phyloP scores from a whole-genome alignment of 768 basidiomycete genomes.

The Paxillus involutus region DNA sequence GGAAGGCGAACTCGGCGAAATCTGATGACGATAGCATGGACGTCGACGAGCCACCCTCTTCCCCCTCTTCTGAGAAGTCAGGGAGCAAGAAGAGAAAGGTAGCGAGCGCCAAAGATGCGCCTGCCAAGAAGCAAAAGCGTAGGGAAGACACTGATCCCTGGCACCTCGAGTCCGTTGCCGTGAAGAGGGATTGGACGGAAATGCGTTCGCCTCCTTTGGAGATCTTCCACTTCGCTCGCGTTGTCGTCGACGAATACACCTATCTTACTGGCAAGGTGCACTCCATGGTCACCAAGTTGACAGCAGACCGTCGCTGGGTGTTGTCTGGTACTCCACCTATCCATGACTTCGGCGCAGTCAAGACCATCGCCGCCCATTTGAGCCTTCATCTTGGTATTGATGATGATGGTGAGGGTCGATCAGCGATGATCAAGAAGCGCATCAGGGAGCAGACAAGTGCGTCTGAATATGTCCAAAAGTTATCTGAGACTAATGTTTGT shows the following conservation, averaged over 20 bases:
- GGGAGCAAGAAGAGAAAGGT: constrained; percentile 47
- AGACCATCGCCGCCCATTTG: constrained; percentile 88
- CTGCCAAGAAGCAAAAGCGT: constrained; percentile 59
- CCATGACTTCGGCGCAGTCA: constrained; percentile 85
- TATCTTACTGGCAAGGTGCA: constrained; percentile 83
- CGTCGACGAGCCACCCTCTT: constrained; percentile 46
- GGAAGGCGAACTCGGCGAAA: constrained; percentile 28
- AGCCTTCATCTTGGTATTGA: constrained; percentile 90
- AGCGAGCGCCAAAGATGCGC: constrained; percentile 29
- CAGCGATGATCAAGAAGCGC: constrained; percentile 75
- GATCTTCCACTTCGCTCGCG: constrained; percentile 88
- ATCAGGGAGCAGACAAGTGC: constrained; percentile 81
- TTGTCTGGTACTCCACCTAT: constrained; percentile 96
- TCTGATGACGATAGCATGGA: constrained; percentile 54
- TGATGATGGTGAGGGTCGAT: constrained; percentile 81
- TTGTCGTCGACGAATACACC: constrained; percentile 93
- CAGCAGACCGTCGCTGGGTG: constrained; percentile 86
- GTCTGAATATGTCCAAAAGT: constrained; percentile 11
- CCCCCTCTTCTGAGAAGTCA: constrained; percentile 35
- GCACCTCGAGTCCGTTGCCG: constrained; percentile 63
- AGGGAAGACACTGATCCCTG: constrained; percentile 71
- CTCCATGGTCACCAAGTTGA: constrained; percentile 72
- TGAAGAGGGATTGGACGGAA: constrained; percentile 71
- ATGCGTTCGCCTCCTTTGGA: constrained; percentile 86
- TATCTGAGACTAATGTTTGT: constrained; percentile 15